Conservation (phyloP, 306 rosid genomes). For the Cercis canadensis region DNA sequence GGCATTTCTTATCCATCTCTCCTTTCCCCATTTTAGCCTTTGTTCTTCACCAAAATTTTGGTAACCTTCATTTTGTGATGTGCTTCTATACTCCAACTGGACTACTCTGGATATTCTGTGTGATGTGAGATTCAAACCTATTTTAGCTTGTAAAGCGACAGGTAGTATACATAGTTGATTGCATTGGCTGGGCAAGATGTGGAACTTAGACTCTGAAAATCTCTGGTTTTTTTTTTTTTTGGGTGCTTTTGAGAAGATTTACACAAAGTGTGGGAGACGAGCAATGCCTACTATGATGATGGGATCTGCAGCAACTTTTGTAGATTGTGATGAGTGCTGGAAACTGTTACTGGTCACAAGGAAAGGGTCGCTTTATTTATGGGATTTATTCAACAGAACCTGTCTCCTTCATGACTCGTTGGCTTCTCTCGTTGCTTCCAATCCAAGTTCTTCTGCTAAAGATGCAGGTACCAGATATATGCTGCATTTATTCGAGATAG, state of each 20-base stretch:
- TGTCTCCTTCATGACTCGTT: conserved; percentile 86
- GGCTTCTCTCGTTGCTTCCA: conserved; percentile 71
- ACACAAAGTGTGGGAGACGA: conserved; percentile 93
- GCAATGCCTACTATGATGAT: conserved; percentile 91
- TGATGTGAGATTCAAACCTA: neutral
- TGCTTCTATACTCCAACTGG: too few species aligned
- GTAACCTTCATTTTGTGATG: too few species aligned
- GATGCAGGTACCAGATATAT: conserved; percentile 63
- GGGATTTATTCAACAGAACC: conserved; percentile 79
- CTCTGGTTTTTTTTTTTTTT: conserved; percentile 10
- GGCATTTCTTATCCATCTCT: too few species aligned
- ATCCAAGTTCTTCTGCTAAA: conserved; percentile 61
- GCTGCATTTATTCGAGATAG: conserved; percentile 17
- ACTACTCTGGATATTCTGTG: neutral
- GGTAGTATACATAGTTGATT: conserved; percentile 4
- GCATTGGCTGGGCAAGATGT: conserved; percentile 11
- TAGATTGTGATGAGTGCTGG: conserved; percentile 94
- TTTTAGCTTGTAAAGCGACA: neutral
- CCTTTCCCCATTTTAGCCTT: too few species aligned
- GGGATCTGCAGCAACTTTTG: conserved; percentile 91
- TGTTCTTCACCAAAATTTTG: too few species aligned
- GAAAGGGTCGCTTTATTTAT: conserved; percentile 78
- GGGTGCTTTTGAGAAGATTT: conserved; percentile 57
- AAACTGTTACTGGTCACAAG: conserved; percentile 87
- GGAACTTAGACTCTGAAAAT: conserved; percentile 17